Percentiles rank a stretch among this genome's conserved stretches.
Evolutionary conservation across 1,284 basidiomycete species (phyloP).

Genomic region (Flammula alnicola): DNA sequence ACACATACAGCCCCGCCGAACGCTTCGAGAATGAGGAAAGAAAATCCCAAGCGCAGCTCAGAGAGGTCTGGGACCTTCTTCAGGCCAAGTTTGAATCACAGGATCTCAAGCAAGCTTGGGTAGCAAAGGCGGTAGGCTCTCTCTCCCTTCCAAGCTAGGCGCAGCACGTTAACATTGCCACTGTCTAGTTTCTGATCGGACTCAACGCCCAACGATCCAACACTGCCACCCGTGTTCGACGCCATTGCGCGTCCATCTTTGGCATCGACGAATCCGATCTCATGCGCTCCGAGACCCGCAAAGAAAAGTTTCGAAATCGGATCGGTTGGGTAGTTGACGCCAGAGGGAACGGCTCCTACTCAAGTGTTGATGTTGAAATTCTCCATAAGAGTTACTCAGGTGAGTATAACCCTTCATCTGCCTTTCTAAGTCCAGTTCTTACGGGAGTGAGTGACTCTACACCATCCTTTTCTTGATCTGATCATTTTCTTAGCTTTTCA

Average conservation of each 20-base stretch:
- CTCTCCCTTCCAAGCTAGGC: too few species aligned
- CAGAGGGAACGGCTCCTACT: constrained; percentile 11
- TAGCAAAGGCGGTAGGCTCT: constrained; percentile 1
- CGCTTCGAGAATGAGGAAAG: not conserved
- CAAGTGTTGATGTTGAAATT: constrained; percentile 18
- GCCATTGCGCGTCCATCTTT: constrained; percentile 12
- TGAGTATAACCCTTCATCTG: constrained; percentile 7
- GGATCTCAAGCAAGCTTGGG: constrained; percentile 1
- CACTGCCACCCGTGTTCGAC: constrained; percentile 16
- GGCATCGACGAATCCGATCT: constrained; percentile 10
- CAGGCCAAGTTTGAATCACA: not conserved
- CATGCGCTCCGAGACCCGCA: constrained; percentile 9
- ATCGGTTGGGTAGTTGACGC: constrained; percentile 17
- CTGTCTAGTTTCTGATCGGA: constrained; percentile 17
- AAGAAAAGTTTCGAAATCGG: constrained; percentile 13
- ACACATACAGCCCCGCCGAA: too few species aligned
- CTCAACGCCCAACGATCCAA: constrained; percentile 18
- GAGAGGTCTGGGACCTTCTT: not conserved
- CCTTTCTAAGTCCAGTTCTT: constrained; percentile 15
- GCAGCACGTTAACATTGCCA: too few species aligned
- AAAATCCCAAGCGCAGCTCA: constrained; percentile 2
- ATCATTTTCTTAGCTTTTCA: constrained; percentile 11
- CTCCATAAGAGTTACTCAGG: constrained; percentile 18
- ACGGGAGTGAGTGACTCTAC: constrained; percentile 14
- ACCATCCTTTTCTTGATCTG: not conserved